Percentiles rank a stretch among this genome's conserved stretches.
Conservation (phyloP, 352 stramenopile genomes). For the Phytophthora cactorum region DNA sequence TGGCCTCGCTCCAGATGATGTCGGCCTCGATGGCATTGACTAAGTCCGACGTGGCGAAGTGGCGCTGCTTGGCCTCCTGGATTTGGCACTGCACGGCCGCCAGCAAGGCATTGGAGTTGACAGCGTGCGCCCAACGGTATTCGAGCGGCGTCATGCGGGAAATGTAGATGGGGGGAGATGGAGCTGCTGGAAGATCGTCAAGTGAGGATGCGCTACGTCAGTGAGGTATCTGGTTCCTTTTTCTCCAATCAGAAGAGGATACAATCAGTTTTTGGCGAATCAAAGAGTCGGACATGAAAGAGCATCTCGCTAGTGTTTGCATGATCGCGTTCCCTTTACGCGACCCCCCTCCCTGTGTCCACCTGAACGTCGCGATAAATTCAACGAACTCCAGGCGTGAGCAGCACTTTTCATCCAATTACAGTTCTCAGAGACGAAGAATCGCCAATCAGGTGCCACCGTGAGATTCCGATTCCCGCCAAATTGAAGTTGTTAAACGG, state of each 20-base stretch:
- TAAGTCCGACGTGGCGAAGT: conserved; percentile 30
- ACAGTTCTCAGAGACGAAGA: background rate
- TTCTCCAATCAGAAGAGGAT: conserved; percentile 14
- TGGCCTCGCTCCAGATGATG: conserved; percentile 65
- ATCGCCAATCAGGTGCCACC: conserved; percentile 13
- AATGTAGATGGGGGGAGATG: background rate
- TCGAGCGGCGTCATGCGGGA: conserved; percentile 48
- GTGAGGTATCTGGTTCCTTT: conserved; percentile 4
- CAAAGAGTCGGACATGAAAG: background rate
- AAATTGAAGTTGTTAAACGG: conserved; percentile 29
- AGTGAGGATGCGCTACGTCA: conserved; percentile 25
- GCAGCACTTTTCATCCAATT: conserved; percentile 25
- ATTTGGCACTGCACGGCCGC: conserved; percentile 38
- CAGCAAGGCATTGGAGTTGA: conserved; percentile 60
- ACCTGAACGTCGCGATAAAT: background rate
- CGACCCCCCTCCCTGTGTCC: conserved; percentile 14
- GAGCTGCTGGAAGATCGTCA: conserved; percentile 31
- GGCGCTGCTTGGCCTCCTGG: conserved; percentile 16
- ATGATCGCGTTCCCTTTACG: conserved; percentile 7
- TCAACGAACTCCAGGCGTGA: conserved; percentile 12
- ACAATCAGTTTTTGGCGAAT: conserved; percentile 16
- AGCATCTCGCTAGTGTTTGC: conserved; percentile 31
- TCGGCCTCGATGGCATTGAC: conserved; percentile 77
- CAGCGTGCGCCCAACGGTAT: conserved; percentile 72
- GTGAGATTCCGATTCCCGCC: conserved; percentile 6